Conservation (phyloP, 306 rosid species). For the Arachis stenosperma region DNA sequence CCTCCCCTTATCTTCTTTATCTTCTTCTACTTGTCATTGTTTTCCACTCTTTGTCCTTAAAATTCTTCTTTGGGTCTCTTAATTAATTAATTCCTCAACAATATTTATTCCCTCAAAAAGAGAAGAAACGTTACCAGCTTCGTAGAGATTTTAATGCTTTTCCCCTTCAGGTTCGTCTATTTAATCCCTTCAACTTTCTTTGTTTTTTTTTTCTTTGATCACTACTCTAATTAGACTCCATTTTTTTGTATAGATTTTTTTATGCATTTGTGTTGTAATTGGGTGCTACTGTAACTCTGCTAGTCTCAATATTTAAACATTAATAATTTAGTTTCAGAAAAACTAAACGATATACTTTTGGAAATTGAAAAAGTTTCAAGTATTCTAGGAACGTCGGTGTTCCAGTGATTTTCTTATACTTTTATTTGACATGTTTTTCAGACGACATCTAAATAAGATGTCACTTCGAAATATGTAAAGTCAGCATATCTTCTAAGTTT, state of each 20-base stretch:
- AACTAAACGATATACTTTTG: no score
- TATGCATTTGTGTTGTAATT: neutral
- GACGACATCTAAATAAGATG: no score
- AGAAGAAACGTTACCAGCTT: conserved; percentile 15
- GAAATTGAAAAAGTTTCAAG: no score
- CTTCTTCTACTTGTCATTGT: conserved; percentile 18
- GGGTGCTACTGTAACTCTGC: no score
- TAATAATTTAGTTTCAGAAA: no score
- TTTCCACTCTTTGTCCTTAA: conserved; percentile 31
- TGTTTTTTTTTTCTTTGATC: conserved; percentile 10
- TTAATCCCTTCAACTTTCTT: conserved; percentile 17
- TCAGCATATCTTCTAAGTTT: no score
- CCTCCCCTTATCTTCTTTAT: conserved; percentile 23
- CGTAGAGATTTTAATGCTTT: conserved; percentile 10
- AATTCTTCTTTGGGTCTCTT: neutral
- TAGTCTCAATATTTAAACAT: no score
- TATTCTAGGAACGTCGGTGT: no score
- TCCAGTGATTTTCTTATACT: no score
- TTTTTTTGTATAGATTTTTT: neutral
- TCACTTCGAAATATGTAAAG: no score
- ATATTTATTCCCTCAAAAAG: conserved; percentile 3
- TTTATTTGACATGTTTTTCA: no score
- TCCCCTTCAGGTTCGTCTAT: conserved; percentile 15
- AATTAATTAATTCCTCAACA: neutral
- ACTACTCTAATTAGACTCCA: neutral